Conservation (phyloP, 2,329 filamentous ascomycete species). For the Fusarium sp. region DNA sequence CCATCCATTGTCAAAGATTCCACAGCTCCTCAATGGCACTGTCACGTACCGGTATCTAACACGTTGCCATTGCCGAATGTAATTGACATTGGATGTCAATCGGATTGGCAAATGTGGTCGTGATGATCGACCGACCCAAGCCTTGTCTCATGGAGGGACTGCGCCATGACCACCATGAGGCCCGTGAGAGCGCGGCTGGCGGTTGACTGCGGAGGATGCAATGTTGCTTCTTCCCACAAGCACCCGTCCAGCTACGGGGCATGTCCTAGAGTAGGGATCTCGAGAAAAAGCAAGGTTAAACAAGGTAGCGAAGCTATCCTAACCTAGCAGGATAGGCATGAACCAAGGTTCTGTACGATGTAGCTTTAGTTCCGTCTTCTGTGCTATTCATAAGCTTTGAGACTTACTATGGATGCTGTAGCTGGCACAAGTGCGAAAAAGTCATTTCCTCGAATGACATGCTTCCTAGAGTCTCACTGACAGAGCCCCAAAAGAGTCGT, state of each 20-base stretch:
- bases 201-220: constrained; percentile 39
- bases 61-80: constrained; percentile 24
- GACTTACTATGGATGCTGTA: neutral
- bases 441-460: neutral
- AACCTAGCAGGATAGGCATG: neutral
- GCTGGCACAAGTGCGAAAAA: neutral
- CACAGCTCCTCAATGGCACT: neutral
- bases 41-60: constrained; percentile 6
- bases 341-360: neutral
- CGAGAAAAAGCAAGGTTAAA: constrained; percentile 35
- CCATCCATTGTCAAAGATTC: neutral
- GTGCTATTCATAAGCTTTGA: neutral
- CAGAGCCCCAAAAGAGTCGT: constrained; percentile 11
- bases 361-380: neutral
- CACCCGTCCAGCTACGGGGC: constrained; percentile 31
- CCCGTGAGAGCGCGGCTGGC: constrained; percentile 34
- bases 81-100: constrained; percentile 24
- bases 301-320: neutral
- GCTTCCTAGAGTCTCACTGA: neutral
- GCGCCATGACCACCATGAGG: constrained; percentile 39
- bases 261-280: constrained; percentile 19
- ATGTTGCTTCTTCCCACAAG: constrained; percentile 21
- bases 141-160: constrained; percentile 36
- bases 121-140: constrained; percentile 44
- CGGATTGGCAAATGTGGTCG: constrained; percentile 23